These are phyloP conservation scores for Fraxinus latifolia DNA, from an alignment of 305 asterid genomes.

Conservation along the genomic window DNA sequence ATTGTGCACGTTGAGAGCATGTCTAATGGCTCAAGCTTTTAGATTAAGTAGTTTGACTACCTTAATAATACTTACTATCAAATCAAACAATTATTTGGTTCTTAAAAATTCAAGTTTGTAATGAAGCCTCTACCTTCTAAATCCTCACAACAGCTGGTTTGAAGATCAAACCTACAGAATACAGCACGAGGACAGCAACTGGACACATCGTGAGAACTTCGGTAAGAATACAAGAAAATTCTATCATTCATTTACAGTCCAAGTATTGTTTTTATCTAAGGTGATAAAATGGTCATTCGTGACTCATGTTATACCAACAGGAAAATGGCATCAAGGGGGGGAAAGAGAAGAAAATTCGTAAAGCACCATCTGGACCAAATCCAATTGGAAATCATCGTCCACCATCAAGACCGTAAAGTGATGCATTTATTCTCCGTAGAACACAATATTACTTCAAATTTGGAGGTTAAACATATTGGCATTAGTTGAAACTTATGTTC, in stretches of 20 bases:
- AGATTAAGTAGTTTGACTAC: neutral
- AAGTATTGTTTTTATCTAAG: neutral
- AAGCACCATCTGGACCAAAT: constrained; percentile 42
- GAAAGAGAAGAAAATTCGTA: constrained; percentile 18
- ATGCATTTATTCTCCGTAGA: neutral
- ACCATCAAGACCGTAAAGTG: constrained; percentile 30
- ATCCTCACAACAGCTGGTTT: constrained; percentile 23
- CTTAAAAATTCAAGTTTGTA: neutral
- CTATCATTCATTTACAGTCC: neutral
- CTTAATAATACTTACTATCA: neutral
- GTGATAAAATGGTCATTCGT: neutral
- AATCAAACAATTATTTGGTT: neutral
- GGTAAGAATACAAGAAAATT: constrained; percentile 18
- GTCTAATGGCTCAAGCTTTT: neutral
- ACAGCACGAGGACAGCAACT: constrained; percentile 25
- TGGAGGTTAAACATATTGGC: constrained; percentile 20
- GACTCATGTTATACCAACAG: constrained; percentile 24
- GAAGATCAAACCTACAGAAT: constrained; percentile 21
- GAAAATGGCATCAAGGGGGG: neutral
- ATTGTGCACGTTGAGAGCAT: neutral
- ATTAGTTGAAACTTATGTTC: neutral
- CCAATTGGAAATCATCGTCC: constrained; percentile 40
- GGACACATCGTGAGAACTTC: constrained; percentile 21
- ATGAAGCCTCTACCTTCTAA: constrained; percentile 14
- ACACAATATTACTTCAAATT: neutral